Evolutionary conservation across 1,284 basidiomycete genomes (phyloP).

Genomic region (Cryptococcus floricola): DNA sequence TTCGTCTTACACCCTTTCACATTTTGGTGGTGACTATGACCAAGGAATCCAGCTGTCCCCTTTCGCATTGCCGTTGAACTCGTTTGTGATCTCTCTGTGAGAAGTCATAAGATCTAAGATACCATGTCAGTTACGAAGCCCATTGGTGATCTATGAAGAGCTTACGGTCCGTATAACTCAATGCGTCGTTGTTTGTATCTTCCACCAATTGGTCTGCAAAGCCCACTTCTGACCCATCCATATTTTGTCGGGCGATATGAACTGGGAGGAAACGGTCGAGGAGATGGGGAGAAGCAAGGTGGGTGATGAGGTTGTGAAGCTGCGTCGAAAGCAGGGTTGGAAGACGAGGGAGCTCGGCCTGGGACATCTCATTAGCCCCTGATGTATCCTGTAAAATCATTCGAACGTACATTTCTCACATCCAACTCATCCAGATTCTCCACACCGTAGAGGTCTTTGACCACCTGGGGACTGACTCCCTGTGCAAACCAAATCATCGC

Average conservation of each 20-base stretch:
- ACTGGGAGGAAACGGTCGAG: conserved; percentile 63
- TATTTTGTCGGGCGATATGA: conserved; percentile 81
- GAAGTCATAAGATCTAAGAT: conserved; percentile 44
- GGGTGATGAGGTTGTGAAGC: conserved; percentile 64
- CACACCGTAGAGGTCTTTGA: conserved; percentile 81
- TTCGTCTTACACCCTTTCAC: no score
- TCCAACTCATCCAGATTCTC: conserved; percentile 73
- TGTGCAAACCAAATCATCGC: conserved; percentile 89
- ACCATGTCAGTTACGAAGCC: neutral
- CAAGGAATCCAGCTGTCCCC: conserved; percentile 47
- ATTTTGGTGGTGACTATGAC: conserved; percentile 7
- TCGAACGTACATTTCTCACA: conserved; percentile 61
- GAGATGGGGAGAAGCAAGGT: conserved; percentile 71
- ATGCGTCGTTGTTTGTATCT: conserved; percentile 91
- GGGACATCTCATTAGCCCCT: neutral
- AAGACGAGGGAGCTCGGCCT: neutral
- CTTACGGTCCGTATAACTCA: conserved; percentile 83
- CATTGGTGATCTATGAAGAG: conserved; percentile 17
- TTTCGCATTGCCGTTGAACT: conserved; percentile 42
- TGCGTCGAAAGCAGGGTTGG: conserved; percentile 36
- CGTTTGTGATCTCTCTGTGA: conserved; percentile 49
- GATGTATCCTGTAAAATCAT: neutral
- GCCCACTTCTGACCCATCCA: conserved; percentile 91
- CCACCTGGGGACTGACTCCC: conserved; percentile 72
- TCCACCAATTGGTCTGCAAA: conserved; percentile 96